Evolutionary conservation across 176 grass and related monocot genomes (phyloP).

Genomic region (Typha latifolia): DNA sequence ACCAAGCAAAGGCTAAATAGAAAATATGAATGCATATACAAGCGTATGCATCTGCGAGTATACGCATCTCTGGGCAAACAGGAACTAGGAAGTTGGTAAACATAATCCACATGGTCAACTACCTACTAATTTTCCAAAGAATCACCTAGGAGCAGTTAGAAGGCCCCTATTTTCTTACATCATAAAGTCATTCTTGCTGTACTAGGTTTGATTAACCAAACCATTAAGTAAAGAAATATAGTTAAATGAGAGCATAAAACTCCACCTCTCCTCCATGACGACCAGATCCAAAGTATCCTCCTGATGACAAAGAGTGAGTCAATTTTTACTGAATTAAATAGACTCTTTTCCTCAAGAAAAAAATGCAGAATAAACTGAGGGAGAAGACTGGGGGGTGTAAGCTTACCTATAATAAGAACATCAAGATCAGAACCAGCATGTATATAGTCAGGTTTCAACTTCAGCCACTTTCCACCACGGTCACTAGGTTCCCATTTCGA

Average conservation of each 20-base stretch:
- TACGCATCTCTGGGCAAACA: too few species aligned
- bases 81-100: too few species aligned
- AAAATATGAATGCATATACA: background rate
- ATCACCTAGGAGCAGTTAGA: too few species aligned
- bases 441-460: constrained; percentile 97
- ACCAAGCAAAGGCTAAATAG: background rate
- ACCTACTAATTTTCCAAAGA: too few species aligned
- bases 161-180: too few species aligned
- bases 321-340: constrained; percentile 14
- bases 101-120: too few species aligned
- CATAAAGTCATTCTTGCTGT: background rate
- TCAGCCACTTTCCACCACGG: constrained; percentile 86
- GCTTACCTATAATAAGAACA: constrained; percentile 87
- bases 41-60: too few species aligned
- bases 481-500: constrained; percentile 97
- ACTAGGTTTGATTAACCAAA: background rate
- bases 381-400: background rate
- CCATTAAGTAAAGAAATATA: background rate
- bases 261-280: constrained; percentile 77
- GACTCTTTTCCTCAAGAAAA: background rate
- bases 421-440: constrained; percentile 88
- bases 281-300: constrained; percentile 95
- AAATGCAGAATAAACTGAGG: background rate
- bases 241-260: constrained; percentile 13
- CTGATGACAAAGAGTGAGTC: constrained; percentile 26